phyloP scores from a whole-genome alignment of 495 filamentous ascomycete genomes.

The Aspergillus saccharolyticus region DNA sequence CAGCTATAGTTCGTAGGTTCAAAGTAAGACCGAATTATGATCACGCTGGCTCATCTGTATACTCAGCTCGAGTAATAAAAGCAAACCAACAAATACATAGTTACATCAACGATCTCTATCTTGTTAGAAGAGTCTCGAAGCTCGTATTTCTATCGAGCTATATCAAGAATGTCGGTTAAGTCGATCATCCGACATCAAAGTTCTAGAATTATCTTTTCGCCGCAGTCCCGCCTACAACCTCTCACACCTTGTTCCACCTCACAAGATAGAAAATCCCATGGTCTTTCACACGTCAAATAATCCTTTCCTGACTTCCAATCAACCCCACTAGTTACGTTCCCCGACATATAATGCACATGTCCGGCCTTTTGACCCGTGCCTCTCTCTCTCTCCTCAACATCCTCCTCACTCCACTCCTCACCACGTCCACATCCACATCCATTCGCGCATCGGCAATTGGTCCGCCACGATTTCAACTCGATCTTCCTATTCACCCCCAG shows the following conservation, averaged over 20 bases:
- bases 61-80: background rate
- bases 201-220: conserved; percentile 29
- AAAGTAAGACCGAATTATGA: background rate
- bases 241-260: conserved; percentile 4
- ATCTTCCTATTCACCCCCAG: background rate
- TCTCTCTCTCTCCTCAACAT: conserved; percentile 27
- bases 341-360: conserved; percentile 2
- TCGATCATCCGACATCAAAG: conserved; percentile 7
- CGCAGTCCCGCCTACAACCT: background rate
- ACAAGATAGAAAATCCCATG: background rate
- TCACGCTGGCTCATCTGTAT: background rate
- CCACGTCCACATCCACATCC: background rate
- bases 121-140: background rate
- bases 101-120: background rate
- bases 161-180: background rate
- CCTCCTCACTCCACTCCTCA: conserved; percentile 17
- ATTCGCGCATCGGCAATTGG: background rate
- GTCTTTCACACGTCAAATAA: conserved; percentile 6
- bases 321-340: conserved; percentile 11
- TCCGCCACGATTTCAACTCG: conserved; percentile 9
- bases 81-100: background rate
- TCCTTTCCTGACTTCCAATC: conserved; percentile 3
- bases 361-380: conserved; percentile 18
- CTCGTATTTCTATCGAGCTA: background rate
- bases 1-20: background rate